Evolutionary conservation across 306 rosid genomes (phyloP).

Genomic region (Castanopsis chinensis): DNA sequence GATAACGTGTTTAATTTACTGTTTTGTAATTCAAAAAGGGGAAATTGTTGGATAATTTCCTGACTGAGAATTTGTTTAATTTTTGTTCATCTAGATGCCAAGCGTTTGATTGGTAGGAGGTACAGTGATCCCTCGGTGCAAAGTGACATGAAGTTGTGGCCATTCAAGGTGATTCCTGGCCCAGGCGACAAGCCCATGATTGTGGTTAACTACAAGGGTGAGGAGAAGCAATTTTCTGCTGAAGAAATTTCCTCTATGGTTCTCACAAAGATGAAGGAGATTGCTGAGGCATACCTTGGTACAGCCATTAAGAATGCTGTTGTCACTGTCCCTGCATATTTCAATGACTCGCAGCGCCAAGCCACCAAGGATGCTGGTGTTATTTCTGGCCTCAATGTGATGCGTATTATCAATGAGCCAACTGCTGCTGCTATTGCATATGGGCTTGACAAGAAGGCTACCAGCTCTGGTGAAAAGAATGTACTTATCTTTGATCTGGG

Average conservation of each 20-base stretch:
- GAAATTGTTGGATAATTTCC: neutral
- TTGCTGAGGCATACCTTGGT: constrained; percentile 50
- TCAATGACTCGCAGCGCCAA: constrained; percentile 58
- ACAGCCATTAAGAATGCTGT: constrained; percentile 43
- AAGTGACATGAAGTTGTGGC: constrained; percentile 48
- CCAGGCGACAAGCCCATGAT: constrained; percentile 52
- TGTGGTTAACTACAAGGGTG: constrained; percentile 45
- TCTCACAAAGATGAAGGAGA: constrained; percentile 54
- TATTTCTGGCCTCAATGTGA: constrained; percentile 49
- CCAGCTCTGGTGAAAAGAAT: constrained; percentile 35
- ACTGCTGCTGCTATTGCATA: constrained; percentile 61
- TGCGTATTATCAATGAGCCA: constrained; percentile 55
- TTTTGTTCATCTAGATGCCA: constrained; percentile 35
- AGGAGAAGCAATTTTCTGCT: constrained; percentile 48
- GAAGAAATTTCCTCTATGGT: constrained; percentile 63
- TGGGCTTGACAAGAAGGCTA: constrained; percentile 51
- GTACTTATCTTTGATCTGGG: constrained; percentile 57
- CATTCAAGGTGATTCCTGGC: constrained; percentile 54
- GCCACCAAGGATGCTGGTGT: constrained; percentile 59
- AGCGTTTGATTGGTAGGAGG: constrained; percentile 52
- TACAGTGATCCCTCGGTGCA: constrained; percentile 41
- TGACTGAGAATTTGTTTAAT: neutral
- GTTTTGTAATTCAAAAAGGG: neutral
- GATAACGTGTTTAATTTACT: neutral
- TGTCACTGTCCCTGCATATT: constrained; percentile 54